Evolutionary conservation across 108 stramenopile genomes (phyloP).

Genomic region (Fistulifera solaris): DNA sequence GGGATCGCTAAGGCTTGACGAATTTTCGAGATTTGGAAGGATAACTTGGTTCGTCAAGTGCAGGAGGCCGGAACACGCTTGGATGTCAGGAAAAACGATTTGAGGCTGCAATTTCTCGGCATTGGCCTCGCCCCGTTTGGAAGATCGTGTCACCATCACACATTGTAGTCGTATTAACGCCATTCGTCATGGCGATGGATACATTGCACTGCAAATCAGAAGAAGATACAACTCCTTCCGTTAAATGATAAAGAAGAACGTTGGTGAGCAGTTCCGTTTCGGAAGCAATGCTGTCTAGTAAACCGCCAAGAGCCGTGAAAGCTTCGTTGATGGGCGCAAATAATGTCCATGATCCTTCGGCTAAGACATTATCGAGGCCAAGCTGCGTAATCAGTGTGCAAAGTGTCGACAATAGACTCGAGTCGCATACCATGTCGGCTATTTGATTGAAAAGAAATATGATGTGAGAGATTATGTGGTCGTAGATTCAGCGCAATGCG

Average conservation of each 20-base stretch:
- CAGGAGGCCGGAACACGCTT: constrained; percentile 33
- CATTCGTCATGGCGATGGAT: background rate
- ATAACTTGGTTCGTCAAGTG: constrained; percentile 29
- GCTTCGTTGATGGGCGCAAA: constrained; percentile 15
- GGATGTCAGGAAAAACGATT: constrained; percentile 23
- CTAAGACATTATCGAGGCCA: background rate
- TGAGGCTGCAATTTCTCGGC: background rate
- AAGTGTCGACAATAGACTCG: background rate
- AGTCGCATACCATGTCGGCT: background rate
- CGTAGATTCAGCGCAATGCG: too few species aligned
- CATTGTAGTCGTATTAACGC: constrained; percentile 5
- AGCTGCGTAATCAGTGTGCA: background rate
- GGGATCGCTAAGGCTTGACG: too few species aligned
- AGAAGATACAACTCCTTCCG: background rate
- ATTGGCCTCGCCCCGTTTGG: constrained; percentile 9
- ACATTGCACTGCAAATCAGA: background rate
- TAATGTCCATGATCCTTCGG: constrained; percentile 14
- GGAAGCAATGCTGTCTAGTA: background rate
- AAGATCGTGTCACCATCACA: constrained; percentile 9
- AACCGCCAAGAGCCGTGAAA: background rate
- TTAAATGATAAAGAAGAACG: background rate
- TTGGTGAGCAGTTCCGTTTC: background rate
- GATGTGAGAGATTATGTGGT: too few species aligned
- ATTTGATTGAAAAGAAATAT: too few species aligned
- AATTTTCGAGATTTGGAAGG: too few species aligned